phyloP scores from a whole-genome alignment of 345 rosid genomes.

The Viola odorata region DNA sequence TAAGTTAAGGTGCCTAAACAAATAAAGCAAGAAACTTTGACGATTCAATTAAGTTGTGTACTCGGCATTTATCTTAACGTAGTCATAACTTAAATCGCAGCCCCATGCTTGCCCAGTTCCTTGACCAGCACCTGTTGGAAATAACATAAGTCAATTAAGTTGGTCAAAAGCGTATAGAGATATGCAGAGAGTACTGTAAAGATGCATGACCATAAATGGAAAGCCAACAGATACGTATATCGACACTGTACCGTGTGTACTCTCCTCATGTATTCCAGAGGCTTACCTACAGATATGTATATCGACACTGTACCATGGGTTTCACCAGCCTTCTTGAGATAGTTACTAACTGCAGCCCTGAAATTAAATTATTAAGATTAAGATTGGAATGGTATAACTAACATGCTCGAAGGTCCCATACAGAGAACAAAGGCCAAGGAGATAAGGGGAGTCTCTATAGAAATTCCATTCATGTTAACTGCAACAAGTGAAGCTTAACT shows the following conservation, averaged over 20 bases:
- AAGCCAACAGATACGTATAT: conserved; percentile 63
- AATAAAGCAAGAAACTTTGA: no score
- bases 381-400: neutral
- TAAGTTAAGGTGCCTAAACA: neutral
- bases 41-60: conserved; percentile 51
- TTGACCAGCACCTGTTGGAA: conserved; percentile 51
- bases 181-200: no score
- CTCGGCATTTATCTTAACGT: conserved; percentile 81
- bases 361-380: neutral
- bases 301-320: conserved; percentile 69
- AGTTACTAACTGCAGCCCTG: conserved; percentile 70
- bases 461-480: neutral
- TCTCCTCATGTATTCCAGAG: neutral
- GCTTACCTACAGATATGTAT: conserved; percentile 61
- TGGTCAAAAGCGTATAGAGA: no score
- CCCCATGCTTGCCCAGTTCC: conserved; percentile 76
- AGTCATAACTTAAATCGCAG: conserved; percentile 82
- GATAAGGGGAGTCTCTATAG: neutral
- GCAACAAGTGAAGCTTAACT: neutral
- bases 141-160: neutral
- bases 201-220: no score
- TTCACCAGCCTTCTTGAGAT: conserved; percentile 74
- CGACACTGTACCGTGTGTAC: conserved; percentile 45
- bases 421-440: neutral
- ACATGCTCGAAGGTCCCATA: neutral